Evolutionary conservation across 1,284 basidiomycete genomes (phyloP).

Genomic region (Wallemia mellicola): DNA sequence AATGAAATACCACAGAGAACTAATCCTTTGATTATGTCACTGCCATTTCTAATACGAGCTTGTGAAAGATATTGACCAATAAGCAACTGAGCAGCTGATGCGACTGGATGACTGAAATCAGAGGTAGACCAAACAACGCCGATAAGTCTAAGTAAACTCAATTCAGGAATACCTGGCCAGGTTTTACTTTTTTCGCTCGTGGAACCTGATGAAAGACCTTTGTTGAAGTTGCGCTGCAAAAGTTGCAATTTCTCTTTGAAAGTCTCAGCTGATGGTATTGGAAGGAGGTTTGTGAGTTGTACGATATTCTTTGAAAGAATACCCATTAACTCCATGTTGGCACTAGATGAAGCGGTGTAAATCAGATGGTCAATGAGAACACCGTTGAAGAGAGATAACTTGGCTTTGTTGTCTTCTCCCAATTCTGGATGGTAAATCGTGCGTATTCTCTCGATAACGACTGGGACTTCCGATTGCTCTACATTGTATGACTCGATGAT

Average conservation of each 20-base stretch:
- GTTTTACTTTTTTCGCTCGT: conserved; percentile 36
- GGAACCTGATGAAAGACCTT: conserved; percentile 48
- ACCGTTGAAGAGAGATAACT: conserved; percentile 35
- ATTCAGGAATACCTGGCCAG: conserved; percentile 60
- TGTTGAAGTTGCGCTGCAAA: conserved; percentile 81
- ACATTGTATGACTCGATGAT: conserved; percentile 33
- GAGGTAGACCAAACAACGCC: conserved; percentile 75
- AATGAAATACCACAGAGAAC: conserved; percentile 32
- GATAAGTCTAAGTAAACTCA: conserved; percentile 48
- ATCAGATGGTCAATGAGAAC: conserved; percentile 81
- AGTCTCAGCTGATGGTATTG: conserved; percentile 42
- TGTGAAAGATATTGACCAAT: conserved; percentile 77
- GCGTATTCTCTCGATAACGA: conserved; percentile 68
- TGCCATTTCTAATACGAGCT: conserved; percentile 38
- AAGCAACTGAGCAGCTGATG: conserved; percentile 55
- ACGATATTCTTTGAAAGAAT: conserved; percentile 52
- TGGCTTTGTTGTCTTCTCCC: conserved; percentile 65
- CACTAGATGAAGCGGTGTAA: conserved; percentile 32
- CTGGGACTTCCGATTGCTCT: conserved; percentile 23
- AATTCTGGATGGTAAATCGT: conserved; percentile 73
- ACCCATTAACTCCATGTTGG: conserved; percentile 31
- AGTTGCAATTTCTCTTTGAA: conserved; percentile 56
- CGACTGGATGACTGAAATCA: conserved; percentile 69
- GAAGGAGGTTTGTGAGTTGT: conserved; percentile 49
- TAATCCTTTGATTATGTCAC: conserved; percentile 54